phyloP scores from a whole-genome alignment of 176 grass and related monocot species.

The Musa beccarii region DNA sequence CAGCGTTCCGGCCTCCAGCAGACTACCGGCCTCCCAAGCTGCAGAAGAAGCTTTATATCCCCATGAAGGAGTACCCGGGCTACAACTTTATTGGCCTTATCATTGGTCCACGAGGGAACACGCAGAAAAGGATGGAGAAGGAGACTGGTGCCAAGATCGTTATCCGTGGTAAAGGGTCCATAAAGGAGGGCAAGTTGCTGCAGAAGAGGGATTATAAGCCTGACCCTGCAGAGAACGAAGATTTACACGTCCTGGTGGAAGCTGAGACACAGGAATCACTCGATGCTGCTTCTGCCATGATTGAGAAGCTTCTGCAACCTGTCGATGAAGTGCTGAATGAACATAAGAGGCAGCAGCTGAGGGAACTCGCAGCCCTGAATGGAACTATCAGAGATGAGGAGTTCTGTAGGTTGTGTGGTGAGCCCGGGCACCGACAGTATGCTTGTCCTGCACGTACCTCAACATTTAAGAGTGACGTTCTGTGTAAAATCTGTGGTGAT shows the following conservation, averaged over 20 bases:
- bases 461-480: slow-evolving; percentile 84
- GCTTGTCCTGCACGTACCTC: slow-evolving; percentile 54
- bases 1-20: slow-evolving; percentile 76
- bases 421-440: slow-evolving; percentile 80
- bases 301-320: slow-evolving; percentile 87
- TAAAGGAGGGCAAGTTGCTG: slow-evolving; percentile 85
- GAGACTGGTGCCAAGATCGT: slow-evolving; percentile 96
- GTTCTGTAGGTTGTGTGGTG: slow-evolving; percentile 82
- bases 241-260: slow-evolving; percentile 91
- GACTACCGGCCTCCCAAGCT: slow-evolving; percentile 93
- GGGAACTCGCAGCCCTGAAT: slow-evolving; percentile 75
- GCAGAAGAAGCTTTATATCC: slow-evolving; percentile 95
- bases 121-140: slow-evolving; percentile 98
- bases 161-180: slow-evolving; percentile 86
- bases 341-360: slow-evolving; percentile 94
- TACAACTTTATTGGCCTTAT: slow-evolving; percentile 96
- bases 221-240: slow-evolving; percentile 88
- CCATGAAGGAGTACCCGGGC: slow-evolving; percentile 88
- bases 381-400: slow-evolving; percentile 96
- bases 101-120: slow-evolving; percentile 77
- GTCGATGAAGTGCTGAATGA: slow-evolving; percentile 95
- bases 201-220: slow-evolving; percentile 91
- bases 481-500: slow-evolving; percentile 90
- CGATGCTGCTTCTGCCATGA: slow-evolving; percentile 80
- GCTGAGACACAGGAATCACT: slow-evolving; percentile 72